A percentile compares a stretch with the other conserved stretches of the same genome.
phyloP scores from a whole-genome alignment of 306 rosid species.

The Notholithocarpus densiflorus region DNA sequence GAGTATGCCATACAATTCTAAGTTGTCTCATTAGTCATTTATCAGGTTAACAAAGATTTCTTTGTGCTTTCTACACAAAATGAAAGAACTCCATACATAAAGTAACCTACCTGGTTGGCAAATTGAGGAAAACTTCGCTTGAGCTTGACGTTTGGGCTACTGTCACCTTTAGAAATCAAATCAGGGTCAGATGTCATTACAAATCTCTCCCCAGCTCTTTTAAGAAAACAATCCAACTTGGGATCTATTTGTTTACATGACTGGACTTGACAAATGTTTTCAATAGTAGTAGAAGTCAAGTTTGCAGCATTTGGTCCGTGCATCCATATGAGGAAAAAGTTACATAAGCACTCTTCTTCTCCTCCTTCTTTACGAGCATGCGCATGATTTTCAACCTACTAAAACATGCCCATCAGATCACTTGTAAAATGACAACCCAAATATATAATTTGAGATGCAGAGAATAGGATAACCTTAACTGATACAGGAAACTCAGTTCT shows the following conservation, averaged over 20 bases:
- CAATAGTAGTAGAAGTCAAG: constrained; percentile 26
- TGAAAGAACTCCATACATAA: neutral
- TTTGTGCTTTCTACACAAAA: neutral
- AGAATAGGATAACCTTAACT: too few relatives aligned
- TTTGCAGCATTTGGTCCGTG: constrained; percentile 57
- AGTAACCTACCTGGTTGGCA: constrained; percentile 35
- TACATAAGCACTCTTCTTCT: constrained; percentile 59
- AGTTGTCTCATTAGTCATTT: neutral
- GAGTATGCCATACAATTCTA: neutral
- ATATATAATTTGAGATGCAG: too few relatives aligned
- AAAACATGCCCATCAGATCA: constrained; percentile 13
- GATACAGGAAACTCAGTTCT: too few relatives aligned
- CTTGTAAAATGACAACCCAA: neutral
- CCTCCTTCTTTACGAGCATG: constrained; percentile 44
- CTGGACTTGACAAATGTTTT: constrained; percentile 47
- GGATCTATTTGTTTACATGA: constrained; percentile 32
- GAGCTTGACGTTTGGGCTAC: constrained; percentile 5
- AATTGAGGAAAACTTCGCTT: constrained; percentile 25
- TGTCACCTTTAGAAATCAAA: constrained; percentile 1
- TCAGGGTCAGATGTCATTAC: constrained; percentile 5
- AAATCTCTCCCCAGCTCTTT: constrained; percentile 30
- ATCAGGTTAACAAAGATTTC: too few relatives aligned
- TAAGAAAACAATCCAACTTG: constrained; percentile 44
- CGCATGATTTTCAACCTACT: constrained; percentile 44
- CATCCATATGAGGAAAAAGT: constrained; percentile 48